Evolutionary conservation across 2,329 filamentous ascomycete species (phyloP), one percentile per base, ranked within the genome.

Genomic region (Fusarium kyushuense): DNA sequence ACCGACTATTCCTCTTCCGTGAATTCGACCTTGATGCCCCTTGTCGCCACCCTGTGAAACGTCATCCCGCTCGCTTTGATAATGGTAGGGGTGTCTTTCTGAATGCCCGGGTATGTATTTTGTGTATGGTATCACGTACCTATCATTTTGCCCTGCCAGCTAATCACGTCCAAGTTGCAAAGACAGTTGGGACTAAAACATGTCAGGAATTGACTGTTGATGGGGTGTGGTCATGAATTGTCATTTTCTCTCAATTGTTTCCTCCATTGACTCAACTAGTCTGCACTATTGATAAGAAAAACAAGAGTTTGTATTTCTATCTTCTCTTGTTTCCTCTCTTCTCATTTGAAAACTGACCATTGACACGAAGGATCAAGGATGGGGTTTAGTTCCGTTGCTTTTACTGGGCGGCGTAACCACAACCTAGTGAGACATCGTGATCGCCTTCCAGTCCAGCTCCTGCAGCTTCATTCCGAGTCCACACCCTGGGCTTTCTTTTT

Each of bases 321-420:
- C 40, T 32, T 27, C 38, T 29, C 48, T 63, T 63, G 46, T 55
- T 19, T 49, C 17, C 47, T 25, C 40, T 46, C 33, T 49, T 48
- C 38, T 21, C 30, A 32, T 40, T 63, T 40, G 16, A 55, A 42
- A 32, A 29, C 32, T 25, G 29, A 17, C 59, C 52, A 53, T 58
- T 59, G 30, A 48, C 23, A 29, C 23, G 21, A 32, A 46, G 23
- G 30, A 35, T n/a, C 21, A 36, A 35, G 25, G 35, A 42, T 36
- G 45, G 33, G 40, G 36, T 46, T 70, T 51, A 56, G 46, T 51
- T 52, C 60, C 57, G 63, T 69, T 70, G 63, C 67, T 70, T 70
- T 36, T 27, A 42, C 52, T 68, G 69, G 42, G 46, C 62, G 41
- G 59, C 49, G 35, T 19, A 53, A 32, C 36, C 25, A 33, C 43